These are phyloP conservation scores for Verticillium isaacii DNA, from an alignment of 2,329 filamentous ascomycete genomes.

Conservation along the genomic window DNA sequence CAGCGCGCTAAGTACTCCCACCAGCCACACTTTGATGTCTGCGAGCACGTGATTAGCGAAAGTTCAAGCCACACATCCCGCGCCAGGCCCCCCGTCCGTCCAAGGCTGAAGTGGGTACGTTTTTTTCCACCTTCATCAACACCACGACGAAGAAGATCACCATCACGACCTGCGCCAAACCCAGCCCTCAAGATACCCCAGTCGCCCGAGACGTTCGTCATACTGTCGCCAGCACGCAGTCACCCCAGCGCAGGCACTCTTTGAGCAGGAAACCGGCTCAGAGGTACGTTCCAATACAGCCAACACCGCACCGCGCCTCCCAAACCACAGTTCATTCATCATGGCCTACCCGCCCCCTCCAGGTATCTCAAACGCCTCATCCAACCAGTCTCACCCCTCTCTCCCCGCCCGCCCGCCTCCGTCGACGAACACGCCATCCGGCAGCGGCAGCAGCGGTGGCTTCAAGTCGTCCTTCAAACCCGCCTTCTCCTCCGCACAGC, in stretches of 20 bases:
- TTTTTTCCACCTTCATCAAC: not conserved
- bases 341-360: slow-evolving; percentile 87
- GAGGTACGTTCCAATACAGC: slow-evolving; percentile 41
- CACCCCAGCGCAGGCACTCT: slow-evolving; percentile 11
- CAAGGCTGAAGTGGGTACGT: not conserved
- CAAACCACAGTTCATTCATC: slow-evolving; percentile 48
- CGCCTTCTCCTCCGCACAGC: slow-evolving; percentile 27
- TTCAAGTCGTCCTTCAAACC: slow-evolving; percentile 48
- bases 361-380: slow-evolving; percentile 53
- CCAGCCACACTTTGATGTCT: not conserved
- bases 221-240: not conserved
- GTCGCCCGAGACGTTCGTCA: not conserved
- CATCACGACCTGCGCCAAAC: not conserved
- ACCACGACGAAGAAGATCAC: not conserved
- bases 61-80: not conserved
- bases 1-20: not conserved
- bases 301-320: slow-evolving; percentile 14
- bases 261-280: slow-evolving; percentile 37
- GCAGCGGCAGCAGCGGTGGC: slow-evolving; percentile 15
- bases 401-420: slow-evolving; percentile 76
- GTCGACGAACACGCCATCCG: slow-evolving; percentile 31
- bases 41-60: not conserved
- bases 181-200: not conserved
- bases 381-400: slow-evolving; percentile 48
- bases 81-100: not conserved